These are phyloP conservation scores for Ganoderma lucidum DNA, from an alignment of 1,284 basidiomycete genomes.

Conservation along the genomic window DNA sequence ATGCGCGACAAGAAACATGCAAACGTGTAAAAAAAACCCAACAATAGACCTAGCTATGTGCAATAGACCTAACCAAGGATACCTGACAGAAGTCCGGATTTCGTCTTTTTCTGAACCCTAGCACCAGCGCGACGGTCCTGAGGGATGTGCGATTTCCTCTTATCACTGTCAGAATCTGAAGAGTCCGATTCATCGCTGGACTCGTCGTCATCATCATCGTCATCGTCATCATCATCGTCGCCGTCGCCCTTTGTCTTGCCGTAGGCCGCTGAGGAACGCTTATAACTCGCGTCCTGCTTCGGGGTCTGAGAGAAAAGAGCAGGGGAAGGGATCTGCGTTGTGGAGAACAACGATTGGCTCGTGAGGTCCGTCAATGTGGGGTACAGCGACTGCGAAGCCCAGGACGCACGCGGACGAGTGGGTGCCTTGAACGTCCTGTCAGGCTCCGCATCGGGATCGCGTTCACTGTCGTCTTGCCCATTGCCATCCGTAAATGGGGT, in stretches of 20 bases:
- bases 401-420: conserved; percentile 29
- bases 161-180: conserved; percentile 48
- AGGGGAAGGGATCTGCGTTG: conserved; percentile 31
- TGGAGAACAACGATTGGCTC: conserved; percentile 51
- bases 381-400: conserved; percentile 42
- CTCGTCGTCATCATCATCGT: conserved; percentile 39
- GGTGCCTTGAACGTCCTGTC: conserved; percentile 38
- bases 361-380: conserved; percentile 63
- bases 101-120: conserved; percentile 40
- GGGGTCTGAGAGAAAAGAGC: conserved; percentile 43
- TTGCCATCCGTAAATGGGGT: conserved; percentile 36
- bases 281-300: conserved; percentile 35
- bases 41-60: background rate
- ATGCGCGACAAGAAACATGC: background rate
- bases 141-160: conserved; percentile 62
- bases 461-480: conserved; percentile 42
- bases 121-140: conserved; percentile 60
- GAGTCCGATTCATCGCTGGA: conserved; percentile 45
- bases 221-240: conserved; percentile 42
- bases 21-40: background rate
- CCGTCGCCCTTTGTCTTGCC: conserved; percentile 39
- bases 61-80: background rate
- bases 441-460: conserved; percentile 44
- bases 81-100: conserved; percentile 23
- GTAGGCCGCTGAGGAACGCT: conserved; percentile 37